phyloP scores from a whole-genome alignment of 2,329 filamentous ascomycete genomes.

The Sporothrix luriei region DNA sequence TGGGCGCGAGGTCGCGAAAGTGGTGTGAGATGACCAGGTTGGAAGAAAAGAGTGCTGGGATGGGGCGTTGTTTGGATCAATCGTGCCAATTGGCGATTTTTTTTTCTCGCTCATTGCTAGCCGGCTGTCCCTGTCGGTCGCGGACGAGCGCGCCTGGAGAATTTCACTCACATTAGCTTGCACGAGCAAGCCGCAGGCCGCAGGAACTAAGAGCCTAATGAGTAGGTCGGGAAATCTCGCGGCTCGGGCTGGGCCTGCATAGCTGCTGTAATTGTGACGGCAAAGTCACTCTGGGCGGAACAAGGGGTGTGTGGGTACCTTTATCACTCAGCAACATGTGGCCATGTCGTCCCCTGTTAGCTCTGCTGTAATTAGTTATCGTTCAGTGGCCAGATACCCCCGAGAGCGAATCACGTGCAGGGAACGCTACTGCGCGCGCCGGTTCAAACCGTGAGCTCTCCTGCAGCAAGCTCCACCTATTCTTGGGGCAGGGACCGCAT shows the following conservation, averaged over 20 bases:
- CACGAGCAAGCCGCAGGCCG: not conserved
- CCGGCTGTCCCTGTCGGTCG: slow-evolving; percentile 23
- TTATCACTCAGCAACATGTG: slow-evolving; percentile 1
- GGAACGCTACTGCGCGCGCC: not conserved
- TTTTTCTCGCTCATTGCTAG: slow-evolving; percentile 28
- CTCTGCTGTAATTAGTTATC: not conserved
- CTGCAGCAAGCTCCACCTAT: slow-evolving; percentile 18
- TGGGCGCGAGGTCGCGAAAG: slow-evolving; percentile 30
- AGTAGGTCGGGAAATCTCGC: slow-evolving; percentile 33
- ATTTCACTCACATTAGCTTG: slow-evolving; percentile 33
- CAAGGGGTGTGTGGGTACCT: slow-evolving; percentile 28
- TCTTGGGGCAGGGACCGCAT: slow-evolving; percentile 13
- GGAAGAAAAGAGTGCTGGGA: slow-evolving; percentile 1
- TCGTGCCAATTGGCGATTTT: slow-evolving; percentile 31
- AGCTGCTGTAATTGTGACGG: slow-evolving; percentile 16
- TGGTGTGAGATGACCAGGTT: slow-evolving; percentile 24
- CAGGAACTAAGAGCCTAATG: not conserved
- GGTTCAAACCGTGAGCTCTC: slow-evolving; percentile 15
- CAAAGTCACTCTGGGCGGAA: slow-evolving; percentile 12
- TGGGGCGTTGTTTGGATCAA: slow-evolving; percentile 23
- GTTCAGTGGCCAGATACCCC: not conserved
- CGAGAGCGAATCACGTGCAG: slow-evolving; percentile 26
- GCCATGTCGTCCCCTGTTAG: not conserved
- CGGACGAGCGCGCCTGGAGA: slow-evolving; percentile 35
- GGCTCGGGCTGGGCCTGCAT: slow-evolving; percentile 17